Evolutionary conservation across 352 stramenopile genomes (phyloP).

Genomic region (Thalassiosira livingstoniorum): DNA sequence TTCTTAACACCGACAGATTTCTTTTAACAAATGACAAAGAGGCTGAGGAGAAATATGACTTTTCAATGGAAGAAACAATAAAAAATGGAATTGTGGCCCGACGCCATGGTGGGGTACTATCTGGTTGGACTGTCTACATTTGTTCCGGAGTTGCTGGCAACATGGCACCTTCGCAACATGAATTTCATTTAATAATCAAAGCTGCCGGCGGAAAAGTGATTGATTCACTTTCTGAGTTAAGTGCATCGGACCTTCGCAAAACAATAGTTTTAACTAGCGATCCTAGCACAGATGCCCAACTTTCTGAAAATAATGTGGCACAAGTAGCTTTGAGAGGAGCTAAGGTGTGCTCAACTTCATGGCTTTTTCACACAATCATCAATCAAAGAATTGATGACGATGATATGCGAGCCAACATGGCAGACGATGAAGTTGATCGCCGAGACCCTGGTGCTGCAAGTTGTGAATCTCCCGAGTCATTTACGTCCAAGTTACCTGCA

Average conservation of each 20-base stretch:
- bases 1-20: conserved; percentile 48
- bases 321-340: conserved; percentile 19
- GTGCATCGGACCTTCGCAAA: conserved; percentile 39
- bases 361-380: conserved; percentile 57
- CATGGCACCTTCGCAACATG: conserved; percentile 54
- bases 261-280: conserved; percentile 65
- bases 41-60: conserved; percentile 66
- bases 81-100: conserved; percentile 48
- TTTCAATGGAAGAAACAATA: conserved; percentile 65
- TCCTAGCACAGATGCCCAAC: conserved; percentile 43
- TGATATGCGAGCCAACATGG: too few relatives aligned
- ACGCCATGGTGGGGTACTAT: conserved; percentile 45
- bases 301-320: conserved; percentile 28
- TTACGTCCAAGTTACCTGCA: too few relatives aligned
- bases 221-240: conserved; percentile 34
- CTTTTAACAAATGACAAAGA: conserved; percentile 54
- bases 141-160: conserved; percentile 74
- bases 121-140: conserved; percentile 56
- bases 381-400: too few relatives aligned
- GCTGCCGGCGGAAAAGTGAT: conserved; percentile 57
- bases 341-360: conserved; percentile 46
- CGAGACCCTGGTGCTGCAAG: too few relatives aligned
- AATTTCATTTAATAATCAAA: conserved; percentile 63
- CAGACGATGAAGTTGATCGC: too few relatives aligned
- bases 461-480: too few relatives aligned